Evolutionary conservation across 108 stramenopile species (phyloP), one percentile per base, ranked within the genome.

Genomic region (Cylindrotheca closterium): DNA sequence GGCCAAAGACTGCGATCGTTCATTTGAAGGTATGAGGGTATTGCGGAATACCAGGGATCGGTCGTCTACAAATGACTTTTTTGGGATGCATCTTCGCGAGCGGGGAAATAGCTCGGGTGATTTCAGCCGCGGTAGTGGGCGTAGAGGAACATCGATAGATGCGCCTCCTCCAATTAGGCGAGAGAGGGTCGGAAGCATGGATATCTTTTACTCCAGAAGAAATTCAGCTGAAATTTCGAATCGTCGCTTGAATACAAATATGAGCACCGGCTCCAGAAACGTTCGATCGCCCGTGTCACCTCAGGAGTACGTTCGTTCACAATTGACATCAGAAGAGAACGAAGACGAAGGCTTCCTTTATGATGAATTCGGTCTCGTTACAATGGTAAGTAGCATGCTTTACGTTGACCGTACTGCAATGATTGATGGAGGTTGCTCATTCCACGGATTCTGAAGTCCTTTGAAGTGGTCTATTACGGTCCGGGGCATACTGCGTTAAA

Each of bases 301-400:
- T 1, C 23, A 23, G 32, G 55, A 47, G 21, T 17, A 17, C 12
- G 34, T 55, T 3, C n/a, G 21, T 15, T 18, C 42, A 30, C 54
- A 67, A 4, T 31, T 47, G 21, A n/a, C 10, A 0, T 28, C 27
- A 2, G 28, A 29, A 19, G 10, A 59, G 18, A 53, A 33, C n/a
- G 70, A 71, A 21, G 60, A 61, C 18, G 60, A 53, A 33, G 51
- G 62, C 21, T 63, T 54, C 45, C 30, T 71, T 7, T 63, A 58
- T 62, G 70, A 71, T 52, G 70, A 71, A 28, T 71, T 71, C 57
- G 70, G 70, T 24, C 19, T 71, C 21, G 70, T 71, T 10, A 71
- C 70, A 0, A 19, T 71, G 37, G 37, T 42, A 42, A 7, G 37
- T 42, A n/a, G n/a, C n/a, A 7, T 42, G 15, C 15, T 42, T 7